phyloP scores from a whole-genome alignment of 495 filamentous ascomycete genomes.

The Penicillium flavigenum region DNA sequence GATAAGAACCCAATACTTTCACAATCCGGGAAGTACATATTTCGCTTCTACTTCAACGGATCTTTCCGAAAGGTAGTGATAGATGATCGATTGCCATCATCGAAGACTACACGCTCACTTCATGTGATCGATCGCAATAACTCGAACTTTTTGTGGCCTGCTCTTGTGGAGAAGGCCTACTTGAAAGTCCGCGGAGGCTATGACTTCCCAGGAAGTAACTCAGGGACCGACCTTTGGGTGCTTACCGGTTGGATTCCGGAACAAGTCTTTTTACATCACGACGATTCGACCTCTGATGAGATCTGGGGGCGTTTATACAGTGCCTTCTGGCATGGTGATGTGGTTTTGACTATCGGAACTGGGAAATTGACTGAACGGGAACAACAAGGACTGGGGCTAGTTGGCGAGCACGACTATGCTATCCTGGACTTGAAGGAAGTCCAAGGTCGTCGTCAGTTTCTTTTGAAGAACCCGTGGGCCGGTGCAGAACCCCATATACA shows the following conservation, averaged over 20 bases:
- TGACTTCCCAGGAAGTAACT: constrained; percentile 98
- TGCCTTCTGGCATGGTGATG: constrained; percentile 74
- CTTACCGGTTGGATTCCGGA: constrained; percentile 96
- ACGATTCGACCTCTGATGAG: constrained; percentile 69
- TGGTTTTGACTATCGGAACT: constrained; percentile 87
- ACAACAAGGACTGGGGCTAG: constrained; percentile 76
- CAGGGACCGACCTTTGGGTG: constrained; percentile 86
- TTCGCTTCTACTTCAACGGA: constrained; percentile 93
- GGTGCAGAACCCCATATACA: constrained; percentile 52
- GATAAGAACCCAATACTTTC: constrained; percentile 57
- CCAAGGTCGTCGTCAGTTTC: constrained; percentile 60
- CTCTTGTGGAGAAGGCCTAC: constrained; percentile 93
- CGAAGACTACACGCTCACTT: constrained; percentile 66
- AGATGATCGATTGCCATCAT: constrained; percentile 86
- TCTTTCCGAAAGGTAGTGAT: constrained; percentile 83
- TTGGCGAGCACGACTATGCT: constrained; percentile 90
- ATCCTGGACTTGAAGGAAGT: constrained; percentile 75
- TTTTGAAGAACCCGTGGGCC: constrained; percentile 96
- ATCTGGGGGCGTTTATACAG: constrained; percentile 78
- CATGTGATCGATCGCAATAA: constrained; percentile 89
- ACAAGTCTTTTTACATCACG: constrained; percentile 83
- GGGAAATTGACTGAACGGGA: constrained; percentile 71
- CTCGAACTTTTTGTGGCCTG: constrained; percentile 79
- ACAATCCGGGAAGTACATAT: constrained; percentile 81
- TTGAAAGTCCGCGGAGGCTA: constrained; percentile 96